These are phyloP conservation scores for Mycena galericulata DNA, from an alignment of 768 basidiomycete genomes.

Conservation along the genomic window DNA sequence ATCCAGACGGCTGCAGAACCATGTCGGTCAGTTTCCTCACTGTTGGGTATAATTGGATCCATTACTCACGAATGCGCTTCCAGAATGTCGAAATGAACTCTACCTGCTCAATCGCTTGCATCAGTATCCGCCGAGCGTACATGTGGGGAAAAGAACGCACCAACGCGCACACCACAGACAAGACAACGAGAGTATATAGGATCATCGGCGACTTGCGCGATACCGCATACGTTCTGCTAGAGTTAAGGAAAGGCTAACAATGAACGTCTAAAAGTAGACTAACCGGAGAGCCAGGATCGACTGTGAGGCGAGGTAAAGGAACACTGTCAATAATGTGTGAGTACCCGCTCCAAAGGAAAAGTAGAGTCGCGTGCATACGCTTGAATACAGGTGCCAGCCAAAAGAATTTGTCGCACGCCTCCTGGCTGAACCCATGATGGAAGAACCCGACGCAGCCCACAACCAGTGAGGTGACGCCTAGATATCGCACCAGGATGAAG, in stretches of 20 bases:
- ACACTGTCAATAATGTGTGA: neutral
- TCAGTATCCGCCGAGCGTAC: neutral
- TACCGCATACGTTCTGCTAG: slow-evolving; percentile 24
- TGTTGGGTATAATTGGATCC: neutral
- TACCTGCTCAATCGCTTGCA: neutral
- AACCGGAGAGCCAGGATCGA: slow-evolving; percentile 21
- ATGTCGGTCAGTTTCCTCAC: neutral
- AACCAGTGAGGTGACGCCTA: slow-evolving; percentile 19
- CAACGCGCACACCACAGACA: slow-evolving; percentile 7
- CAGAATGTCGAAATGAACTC: slow-evolving; percentile 17
- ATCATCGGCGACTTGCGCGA: slow-evolving; percentile 21
- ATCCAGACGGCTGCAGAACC: neutral
- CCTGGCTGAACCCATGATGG: slow-evolving; percentile 29
- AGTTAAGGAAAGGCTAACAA: neutral
- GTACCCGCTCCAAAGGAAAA: neutral
- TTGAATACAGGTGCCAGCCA: slow-evolving; percentile 30
- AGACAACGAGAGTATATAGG: neutral
- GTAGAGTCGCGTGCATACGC: neutral
- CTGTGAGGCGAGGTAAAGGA: slow-evolving; percentile 23
- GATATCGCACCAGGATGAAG: slow-evolving; percentile 32
- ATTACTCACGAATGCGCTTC: slow-evolving; percentile 22
- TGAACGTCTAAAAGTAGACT: neutral
- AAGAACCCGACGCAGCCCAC: slow-evolving; percentile 27
- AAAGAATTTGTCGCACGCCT: slow-evolving; percentile 12
- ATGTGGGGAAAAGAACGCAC: neutral